Percentiles rank a stretch among this genome's conserved stretches.
These are phyloP conservation scores for Bolboschoenus planiculmis DNA, from an alignment of 176 grass and related monocot species.

Conservation along the genomic window DNA sequence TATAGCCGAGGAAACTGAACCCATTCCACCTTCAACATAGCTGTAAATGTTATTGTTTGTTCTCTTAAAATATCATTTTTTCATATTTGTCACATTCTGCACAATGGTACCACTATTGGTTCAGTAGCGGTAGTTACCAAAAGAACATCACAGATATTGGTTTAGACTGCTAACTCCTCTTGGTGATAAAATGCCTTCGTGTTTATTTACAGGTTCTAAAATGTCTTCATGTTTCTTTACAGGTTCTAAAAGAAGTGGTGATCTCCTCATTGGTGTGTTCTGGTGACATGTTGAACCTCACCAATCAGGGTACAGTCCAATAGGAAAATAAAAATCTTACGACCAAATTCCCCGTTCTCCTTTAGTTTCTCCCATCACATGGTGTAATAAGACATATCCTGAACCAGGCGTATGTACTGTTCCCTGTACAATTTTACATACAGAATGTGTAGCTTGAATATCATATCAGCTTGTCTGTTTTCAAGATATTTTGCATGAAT, in stretches of 20 bases:
- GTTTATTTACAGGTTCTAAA: background rate
- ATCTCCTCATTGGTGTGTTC: background rate
- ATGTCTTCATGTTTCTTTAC: background rate
- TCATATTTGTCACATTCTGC: background rate
- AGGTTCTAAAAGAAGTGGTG: background rate
- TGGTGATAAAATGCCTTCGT: background rate
- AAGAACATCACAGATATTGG: background rate
- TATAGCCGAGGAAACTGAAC: slow-evolving; percentile 85
- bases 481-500: background rate
- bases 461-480: background rate
- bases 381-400: slow-evolving; percentile 94
- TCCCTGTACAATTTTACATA: slow-evolving; percentile 46
- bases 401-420: slow-evolving; percentile 81
- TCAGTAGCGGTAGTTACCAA: background rate
- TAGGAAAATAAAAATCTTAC: slow-evolving; percentile 53
- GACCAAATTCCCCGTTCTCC: slow-evolving; percentile 97
- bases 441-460: background rate
- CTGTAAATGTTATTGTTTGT: slow-evolving; percentile 33
- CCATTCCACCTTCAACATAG: slow-evolving; percentile 98
- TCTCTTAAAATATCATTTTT: slow-evolving; percentile 7
- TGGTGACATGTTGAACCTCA: background rate
- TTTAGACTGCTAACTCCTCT: background rate
- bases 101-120: too few relatives aligned
- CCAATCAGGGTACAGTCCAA: background rate
- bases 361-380: slow-evolving; percentile 89